Percentiles rank a stretch among this genome's conserved stretches.
Conservation (phyloP, 1,139 yeast species). For the Hanseniaspora sp. region DNA sequence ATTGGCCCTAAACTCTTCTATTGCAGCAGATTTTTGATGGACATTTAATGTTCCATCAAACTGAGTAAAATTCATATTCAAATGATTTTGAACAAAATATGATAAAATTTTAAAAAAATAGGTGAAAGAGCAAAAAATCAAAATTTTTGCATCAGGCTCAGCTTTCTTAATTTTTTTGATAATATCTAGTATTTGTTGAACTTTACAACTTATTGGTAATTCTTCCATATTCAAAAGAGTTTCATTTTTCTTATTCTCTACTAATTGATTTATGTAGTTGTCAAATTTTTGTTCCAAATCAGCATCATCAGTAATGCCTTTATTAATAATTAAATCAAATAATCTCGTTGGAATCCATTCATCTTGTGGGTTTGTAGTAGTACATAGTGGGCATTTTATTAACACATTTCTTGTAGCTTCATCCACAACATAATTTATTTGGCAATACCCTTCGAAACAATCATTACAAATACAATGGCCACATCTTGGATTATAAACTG, state of each 20-base stretch:
- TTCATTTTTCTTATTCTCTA: slow-evolving; percentile 30
- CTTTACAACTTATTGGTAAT: slow-evolving; percentile 44
- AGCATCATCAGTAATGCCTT: neutral
- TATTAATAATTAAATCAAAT: slow-evolving; percentile 39
- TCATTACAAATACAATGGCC: slow-evolving; percentile 60
- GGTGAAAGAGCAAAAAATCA: slow-evolving; percentile 80
- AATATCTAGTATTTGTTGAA: slow-evolving; percentile 39
- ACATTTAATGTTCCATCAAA: slow-evolving; percentile 79
- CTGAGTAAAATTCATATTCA: slow-evolving; percentile 43
- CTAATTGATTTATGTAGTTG: slow-evolving; percentile 24
- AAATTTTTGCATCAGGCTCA: slow-evolving; percentile 48
- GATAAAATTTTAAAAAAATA: slow-evolving; percentile 61
- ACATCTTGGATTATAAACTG: slow-evolving; percentile 45
- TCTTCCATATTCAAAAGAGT: slow-evolving; percentile 25
- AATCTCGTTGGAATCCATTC: slow-evolving; percentile 42
- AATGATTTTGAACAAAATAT: slow-evolving; percentile 39
- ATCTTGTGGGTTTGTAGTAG: slow-evolving; percentile 33
- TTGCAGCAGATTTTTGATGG: slow-evolving; percentile 49
- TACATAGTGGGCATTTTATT: slow-evolving; percentile 30
- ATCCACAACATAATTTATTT: slow-evolving; percentile 21
- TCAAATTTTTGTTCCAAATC: slow-evolving; percentile 27
- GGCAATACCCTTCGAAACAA: slow-evolving; percentile 47
- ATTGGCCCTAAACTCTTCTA: slow-evolving; percentile 53
- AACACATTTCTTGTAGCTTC: slow-evolving; percentile 24
- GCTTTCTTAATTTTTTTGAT: slow-evolving; percentile 36